Conservation (phyloP, 139 green algal species). For the Mychonastes homosphaera region DNA sequence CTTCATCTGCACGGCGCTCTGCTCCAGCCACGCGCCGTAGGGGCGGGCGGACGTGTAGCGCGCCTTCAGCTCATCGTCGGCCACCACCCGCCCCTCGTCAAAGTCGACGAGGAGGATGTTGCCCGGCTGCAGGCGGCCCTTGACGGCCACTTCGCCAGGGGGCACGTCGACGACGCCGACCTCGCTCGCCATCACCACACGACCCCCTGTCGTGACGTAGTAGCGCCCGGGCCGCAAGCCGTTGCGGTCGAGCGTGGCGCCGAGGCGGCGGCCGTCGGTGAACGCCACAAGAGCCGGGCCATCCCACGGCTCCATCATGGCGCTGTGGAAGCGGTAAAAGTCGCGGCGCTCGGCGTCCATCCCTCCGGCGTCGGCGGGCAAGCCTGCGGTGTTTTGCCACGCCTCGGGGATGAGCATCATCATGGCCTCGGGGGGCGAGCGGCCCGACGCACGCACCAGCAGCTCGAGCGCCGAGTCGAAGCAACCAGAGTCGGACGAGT, state of each 20-base stretch:
- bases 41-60: slow-evolving; percentile 55
- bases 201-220: slow-evolving; percentile 76
- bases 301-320: slow-evolving; percentile 96
- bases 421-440: slow-evolving; percentile 79
- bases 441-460: slow-evolving; percentile 59
- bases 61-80: slow-evolving; percentile 68
- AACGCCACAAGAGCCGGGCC: slow-evolving; percentile 87
- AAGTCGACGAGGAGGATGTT: slow-evolving; percentile 98
- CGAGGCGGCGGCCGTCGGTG: slow-evolving; percentile 86
- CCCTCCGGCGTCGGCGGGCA: background rate
- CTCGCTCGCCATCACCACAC: slow-evolving; percentile 49
- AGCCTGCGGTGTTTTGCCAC: slow-evolving; percentile 70
- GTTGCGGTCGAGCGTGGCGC: slow-evolving; percentile 92
- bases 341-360: slow-evolving; percentile 47
- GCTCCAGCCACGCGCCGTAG: slow-evolving; percentile 74
- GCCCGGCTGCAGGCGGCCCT: slow-evolving; percentile 89
- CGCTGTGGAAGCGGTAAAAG: slow-evolving; percentile 86
- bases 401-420: slow-evolving; percentile 98
- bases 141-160: slow-evolving; percentile 63
- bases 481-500: slow-evolving; percentile 69
- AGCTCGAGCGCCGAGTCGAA: slow-evolving; percentile 90
- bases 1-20: slow-evolving; percentile 57
- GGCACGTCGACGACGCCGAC: slow-evolving; percentile 90
- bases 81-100: slow-evolving; percentile 67
- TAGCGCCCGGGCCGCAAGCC: slow-evolving; percentile 90